These are phyloP conservation scores for Knoxia roxburghii DNA, from an alignment of 257 asterid species.

Conservation along the genomic window DNA sequence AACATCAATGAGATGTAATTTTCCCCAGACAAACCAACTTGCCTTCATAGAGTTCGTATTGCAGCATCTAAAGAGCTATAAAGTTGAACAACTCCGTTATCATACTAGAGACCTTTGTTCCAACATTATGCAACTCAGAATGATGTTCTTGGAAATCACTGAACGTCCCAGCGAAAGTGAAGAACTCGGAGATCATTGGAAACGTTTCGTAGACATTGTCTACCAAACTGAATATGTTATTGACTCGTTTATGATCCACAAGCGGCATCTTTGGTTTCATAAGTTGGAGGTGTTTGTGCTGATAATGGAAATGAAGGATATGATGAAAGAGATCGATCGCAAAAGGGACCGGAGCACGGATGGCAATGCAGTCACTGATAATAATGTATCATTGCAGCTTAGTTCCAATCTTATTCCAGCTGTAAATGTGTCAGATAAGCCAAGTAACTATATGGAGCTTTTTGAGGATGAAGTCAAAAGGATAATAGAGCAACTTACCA, in stretches of 20 bases:
- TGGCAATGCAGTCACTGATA: too few species aligned
- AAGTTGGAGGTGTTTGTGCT: slow-evolving; percentile 2
- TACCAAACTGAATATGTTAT: slow-evolving; percentile 3
- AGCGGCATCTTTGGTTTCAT: neutral
- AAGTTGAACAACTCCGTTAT: neutral
- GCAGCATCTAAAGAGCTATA: neutral
- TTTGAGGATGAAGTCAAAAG: neutral
- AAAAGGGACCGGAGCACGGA: too few species aligned
- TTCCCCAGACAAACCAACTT: slow-evolving; percentile 9
- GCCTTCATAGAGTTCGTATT: neutral
- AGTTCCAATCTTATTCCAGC: neutral
- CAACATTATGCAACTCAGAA: neutral
- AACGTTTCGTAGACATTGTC: neutral
- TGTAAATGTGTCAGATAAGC: neutral
- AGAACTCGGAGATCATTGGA: neutral
- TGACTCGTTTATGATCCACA: neutral
- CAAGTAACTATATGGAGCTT: neutral
- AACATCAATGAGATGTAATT: neutral
- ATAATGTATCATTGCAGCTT: neutral
- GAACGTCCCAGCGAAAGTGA: neutral
- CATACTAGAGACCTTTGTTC: neutral
- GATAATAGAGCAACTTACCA: neutral
- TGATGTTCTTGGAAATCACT: neutral
- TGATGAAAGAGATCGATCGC: neutral
- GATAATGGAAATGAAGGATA: neutral